Percentiles rank a stretch among this genome's conserved stretches.
Evolutionary conservation across 257 asterid species (phyloP).

Genomic region (Rubia yunnanensis): DNA sequence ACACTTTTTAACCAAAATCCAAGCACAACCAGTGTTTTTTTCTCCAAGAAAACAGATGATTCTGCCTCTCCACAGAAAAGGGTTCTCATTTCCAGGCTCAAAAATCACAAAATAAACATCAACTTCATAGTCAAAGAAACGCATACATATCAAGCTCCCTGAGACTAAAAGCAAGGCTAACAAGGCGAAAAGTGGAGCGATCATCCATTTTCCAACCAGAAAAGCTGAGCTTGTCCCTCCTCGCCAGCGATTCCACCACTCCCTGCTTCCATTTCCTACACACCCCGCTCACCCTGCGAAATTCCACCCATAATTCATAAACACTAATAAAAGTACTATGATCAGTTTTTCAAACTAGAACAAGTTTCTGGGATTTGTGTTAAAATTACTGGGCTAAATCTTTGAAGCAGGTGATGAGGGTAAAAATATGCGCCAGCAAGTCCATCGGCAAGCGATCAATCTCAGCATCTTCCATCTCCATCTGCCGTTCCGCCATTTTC

Average conservation of each 20-base stretch:
- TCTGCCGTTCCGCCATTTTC: constrained; percentile 14
- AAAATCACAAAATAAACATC: background rate
- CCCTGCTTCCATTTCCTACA: constrained; percentile 86
- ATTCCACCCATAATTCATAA: background rate
- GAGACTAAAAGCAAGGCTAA: constrained; percentile 58
- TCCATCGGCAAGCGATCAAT: constrained; percentile 77
- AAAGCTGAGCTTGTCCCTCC: constrained; percentile 57
- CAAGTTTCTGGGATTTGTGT: background rate
- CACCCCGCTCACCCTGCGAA: constrained; percentile 54
- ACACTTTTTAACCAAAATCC: background rate
- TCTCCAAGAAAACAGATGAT: background rate
- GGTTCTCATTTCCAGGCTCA: background rate
- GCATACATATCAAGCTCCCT: constrained; percentile 82
- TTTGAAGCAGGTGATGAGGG: constrained; percentile 60
- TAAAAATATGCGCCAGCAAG: constrained; percentile 67
- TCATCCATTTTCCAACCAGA: constrained; percentile 90
- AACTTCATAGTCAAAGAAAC: no score
- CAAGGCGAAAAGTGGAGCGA: constrained; percentile 67
- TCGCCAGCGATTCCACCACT: constrained; percentile 59
- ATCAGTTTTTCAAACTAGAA: background rate
- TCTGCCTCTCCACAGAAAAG: background rate
- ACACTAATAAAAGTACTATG: background rate
- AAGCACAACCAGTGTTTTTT: background rate
- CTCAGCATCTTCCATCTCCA: constrained; percentile 34
- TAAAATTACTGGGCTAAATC: constrained; percentile 66